Percentiles rank a stretch among this genome's conserved stretches.
These are phyloP conservation scores for Colletotrichum sp. DNA, from an alignment of 2,329 filamentous ascomycete genomes.

Conservation along the genomic window DNA sequence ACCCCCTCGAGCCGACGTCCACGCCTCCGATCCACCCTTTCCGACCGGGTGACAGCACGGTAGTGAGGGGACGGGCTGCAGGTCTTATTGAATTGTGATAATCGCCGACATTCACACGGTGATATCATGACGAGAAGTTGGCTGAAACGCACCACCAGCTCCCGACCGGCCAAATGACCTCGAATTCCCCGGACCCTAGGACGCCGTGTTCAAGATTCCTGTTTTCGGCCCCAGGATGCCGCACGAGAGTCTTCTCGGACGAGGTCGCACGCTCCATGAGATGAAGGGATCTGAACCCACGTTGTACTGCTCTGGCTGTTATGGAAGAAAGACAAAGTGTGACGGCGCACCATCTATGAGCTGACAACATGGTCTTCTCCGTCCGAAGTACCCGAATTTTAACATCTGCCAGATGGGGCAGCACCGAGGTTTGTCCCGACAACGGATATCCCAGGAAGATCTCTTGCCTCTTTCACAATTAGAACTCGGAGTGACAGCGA, in stretches of 20 bases:
- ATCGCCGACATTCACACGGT: background rate
- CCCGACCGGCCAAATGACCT: background rate
- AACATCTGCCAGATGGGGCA: background rate
- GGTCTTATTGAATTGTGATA: background rate
- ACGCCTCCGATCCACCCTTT: background rate
- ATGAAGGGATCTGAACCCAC: constrained; percentile 9
- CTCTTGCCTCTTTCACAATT: background rate
- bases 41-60: background rate
- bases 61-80: background rate
- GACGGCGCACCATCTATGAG: background rate
- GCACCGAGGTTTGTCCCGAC: background rate
- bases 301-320: constrained; percentile 1
- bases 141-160: constrained; percentile 1
- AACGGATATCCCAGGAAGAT: background rate
- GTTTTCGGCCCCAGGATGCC: background rate
- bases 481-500: background rate
- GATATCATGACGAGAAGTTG: constrained; percentile 4
- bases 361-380: background rate
- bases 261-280: background rate
- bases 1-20: background rate
- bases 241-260: background rate
- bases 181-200: background rate
- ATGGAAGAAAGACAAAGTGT: constrained; percentile 14
- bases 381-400: background rate
- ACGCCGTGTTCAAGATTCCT: background rate